phyloP scores from a whole-genome alignment of 176 grass and related monocot species.

The Melocanna baccifera region DNA sequence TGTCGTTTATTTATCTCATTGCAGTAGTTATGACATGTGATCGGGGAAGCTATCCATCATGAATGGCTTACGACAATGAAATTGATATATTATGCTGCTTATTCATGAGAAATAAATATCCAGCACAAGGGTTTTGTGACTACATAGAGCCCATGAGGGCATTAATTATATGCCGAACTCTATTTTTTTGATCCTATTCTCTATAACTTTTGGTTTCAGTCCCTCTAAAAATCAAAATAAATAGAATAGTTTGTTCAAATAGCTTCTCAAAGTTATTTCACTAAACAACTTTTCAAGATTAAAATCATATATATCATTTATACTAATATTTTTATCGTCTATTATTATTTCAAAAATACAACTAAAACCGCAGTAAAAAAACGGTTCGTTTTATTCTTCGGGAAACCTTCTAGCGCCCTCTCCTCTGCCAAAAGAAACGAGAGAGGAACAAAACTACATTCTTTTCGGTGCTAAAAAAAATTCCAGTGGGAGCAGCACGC shows the following conservation, averaged over 20 bases:
- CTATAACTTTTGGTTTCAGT: too few species aligned
- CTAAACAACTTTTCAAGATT: too few species aligned
- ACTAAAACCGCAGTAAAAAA: too few species aligned
- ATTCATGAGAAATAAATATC: slow-evolving; percentile 28
- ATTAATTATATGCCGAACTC: slow-evolving; percentile 39
- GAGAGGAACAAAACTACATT: neutral
- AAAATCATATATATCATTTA: too few species aligned
- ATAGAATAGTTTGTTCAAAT: fast-evolving
- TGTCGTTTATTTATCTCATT: neutral
- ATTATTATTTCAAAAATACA: too few species aligned
- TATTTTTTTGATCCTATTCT: neutral
- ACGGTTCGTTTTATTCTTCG: neutral
- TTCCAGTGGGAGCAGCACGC: slow-evolving; percentile 19
- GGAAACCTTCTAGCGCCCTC: neutral
- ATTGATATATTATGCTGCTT: slow-evolving; percentile 30
- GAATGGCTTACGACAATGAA: slow-evolving; percentile 8
- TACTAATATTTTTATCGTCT: too few species aligned
- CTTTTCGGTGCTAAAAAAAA: slow-evolving; percentile 14
- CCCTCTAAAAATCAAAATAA: too few species aligned
- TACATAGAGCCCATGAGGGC: slow-evolving; percentile 10
- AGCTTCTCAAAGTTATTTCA: too few species aligned
- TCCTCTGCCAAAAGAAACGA: neutral
- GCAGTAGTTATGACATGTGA: neutral
- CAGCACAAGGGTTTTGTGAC: slow-evolving; percentile 36
- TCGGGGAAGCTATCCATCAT: neutral